Evolutionary conservation across 2,329 filamentous ascomycete genomes (phyloP).

Genomic region (Colletotrichum lini): DNA sequence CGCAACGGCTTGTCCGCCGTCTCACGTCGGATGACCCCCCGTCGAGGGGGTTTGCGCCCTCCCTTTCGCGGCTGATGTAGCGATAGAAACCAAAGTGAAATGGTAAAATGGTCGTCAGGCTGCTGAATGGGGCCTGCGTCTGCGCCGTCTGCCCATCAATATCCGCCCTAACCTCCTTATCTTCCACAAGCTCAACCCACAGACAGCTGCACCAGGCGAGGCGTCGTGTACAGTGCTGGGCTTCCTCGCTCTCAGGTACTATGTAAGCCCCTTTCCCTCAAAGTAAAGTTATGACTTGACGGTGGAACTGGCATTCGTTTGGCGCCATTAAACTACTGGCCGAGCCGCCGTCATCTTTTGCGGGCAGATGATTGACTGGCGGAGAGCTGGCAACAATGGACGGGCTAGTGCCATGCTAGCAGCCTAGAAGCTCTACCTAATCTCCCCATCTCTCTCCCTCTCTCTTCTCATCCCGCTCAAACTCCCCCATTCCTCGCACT

Average conservation of each 20-base stretch:
- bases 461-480: constrained; percentile 14
- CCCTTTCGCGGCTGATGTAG: background rate
- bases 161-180: background rate
- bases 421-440: background rate
- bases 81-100: background rate
- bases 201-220: constrained; percentile 29
- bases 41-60: background rate
- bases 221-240: background rate
- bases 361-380: constrained; percentile 25
- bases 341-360: constrained; percentile 24
- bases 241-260: background rate
- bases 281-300: background rate
- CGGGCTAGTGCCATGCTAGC: background rate
- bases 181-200: constrained; percentile 11
- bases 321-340: constrained; percentile 32
- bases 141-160: background rate
- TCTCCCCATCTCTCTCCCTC: background rate
- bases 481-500: no score
- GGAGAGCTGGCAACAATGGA: constrained; percentile 10
- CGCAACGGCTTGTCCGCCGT: background rate
- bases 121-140: background rate
- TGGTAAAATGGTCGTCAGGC: background rate
- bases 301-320: constrained; percentile 19
- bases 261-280: background rate
- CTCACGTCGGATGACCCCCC: no score